These are phyloP conservation scores for Solanum etuberosum DNA, from an alignment of 257 asterid genomes.

Conservation along the genomic window DNA sequence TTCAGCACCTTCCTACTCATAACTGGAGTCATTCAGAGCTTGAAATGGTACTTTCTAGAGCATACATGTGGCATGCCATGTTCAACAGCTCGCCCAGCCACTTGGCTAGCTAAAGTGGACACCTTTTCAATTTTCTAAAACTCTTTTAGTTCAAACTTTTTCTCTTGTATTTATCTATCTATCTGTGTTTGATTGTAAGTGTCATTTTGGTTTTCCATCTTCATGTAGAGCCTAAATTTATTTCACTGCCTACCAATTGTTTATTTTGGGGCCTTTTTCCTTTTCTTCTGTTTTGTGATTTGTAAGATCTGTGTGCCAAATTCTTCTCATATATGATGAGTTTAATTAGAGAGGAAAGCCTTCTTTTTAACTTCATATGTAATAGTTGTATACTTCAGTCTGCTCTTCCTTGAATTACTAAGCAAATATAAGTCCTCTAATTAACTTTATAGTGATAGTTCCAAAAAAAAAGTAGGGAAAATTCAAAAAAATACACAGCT, in stretches of 20 bases:
- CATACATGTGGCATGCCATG: slow-evolving; percentile 97
- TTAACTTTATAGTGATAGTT: neutral
- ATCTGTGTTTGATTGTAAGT: neutral
- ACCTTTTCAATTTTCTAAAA: neutral
- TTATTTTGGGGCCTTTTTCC: neutral
- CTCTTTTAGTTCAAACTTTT: neutral
- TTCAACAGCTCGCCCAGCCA: slow-evolving; percentile 90
- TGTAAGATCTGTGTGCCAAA: neutral
- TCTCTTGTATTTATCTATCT: neutral
- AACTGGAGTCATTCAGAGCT: slow-evolving; percentile 72
- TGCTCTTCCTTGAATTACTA: neutral
- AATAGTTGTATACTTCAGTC: neutral
- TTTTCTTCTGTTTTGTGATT: neutral
- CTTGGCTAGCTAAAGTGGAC: slow-evolving; percentile 45
- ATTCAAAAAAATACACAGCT: neutral
- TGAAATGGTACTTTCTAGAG: slow-evolving; percentile 87
- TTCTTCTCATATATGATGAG: neutral
- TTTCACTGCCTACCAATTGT: neutral
- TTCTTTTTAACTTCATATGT: neutral
- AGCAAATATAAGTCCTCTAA: neutral
- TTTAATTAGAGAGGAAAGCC: neutral
- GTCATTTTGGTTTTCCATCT: neutral
- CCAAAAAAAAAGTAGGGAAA: too few relatives aligned
- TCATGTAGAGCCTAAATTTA: neutral
- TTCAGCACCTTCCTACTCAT: slow-evolving; percentile 86